Conservation (phyloP, 2,329 filamentous ascomycete genomes). For the Pseudopithomyces chartarum region DNA sequence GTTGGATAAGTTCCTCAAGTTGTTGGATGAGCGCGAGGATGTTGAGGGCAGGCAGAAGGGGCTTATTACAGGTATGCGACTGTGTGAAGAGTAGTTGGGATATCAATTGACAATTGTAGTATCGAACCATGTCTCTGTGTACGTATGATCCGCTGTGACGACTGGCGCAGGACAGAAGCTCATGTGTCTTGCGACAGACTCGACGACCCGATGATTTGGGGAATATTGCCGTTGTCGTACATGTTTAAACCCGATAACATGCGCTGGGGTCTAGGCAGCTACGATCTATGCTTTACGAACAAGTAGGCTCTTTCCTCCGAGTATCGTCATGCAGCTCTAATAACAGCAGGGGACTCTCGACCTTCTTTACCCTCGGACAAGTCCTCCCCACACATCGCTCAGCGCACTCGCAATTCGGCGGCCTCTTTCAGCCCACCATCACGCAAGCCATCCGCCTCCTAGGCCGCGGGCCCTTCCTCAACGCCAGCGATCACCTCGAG, state of each 20-base stretch:
- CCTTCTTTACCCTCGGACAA: slow-evolving; percentile 89
- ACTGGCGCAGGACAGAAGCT: slow-evolving; percentile 19
- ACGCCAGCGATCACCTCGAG: slow-evolving; percentile 29
- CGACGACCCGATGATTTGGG: slow-evolving; percentile 95
- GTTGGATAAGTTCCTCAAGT: slow-evolving; percentile 72
- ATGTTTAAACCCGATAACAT: slow-evolving; percentile 73
- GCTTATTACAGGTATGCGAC: slow-evolving; percentile 74
- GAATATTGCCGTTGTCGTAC: slow-evolving; percentile 77
- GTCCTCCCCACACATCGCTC: slow-evolving; percentile 86
- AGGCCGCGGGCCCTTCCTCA: slow-evolving; percentile 61
- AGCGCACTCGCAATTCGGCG: slow-evolving; percentile 78
- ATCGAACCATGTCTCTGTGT: slow-evolving; percentile 89
- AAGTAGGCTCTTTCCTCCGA: slow-evolving; percentile 58
- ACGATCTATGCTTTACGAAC: slow-evolving; percentile 94
- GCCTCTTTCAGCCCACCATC: slow-evolving; percentile 88
- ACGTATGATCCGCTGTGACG: slow-evolving; percentile 54
- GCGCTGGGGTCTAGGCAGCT: slow-evolving; percentile 87
- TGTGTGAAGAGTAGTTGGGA: slow-evolving; percentile 1
- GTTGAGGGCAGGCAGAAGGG: slow-evolving; percentile 71
- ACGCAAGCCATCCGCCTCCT: slow-evolving; percentile 84
- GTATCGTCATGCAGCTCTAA: slow-evolving; percentile 16
- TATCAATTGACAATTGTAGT: slow-evolving; percentile 57
- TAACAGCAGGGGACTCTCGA: slow-evolving; percentile 62
- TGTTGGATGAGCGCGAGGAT: slow-evolving; percentile 76
- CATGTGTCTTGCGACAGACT: slow-evolving; percentile 60